Evolutionary conservation across 345 rosid species (phyloP).

Genomic region (Populus deltoides): DNA sequence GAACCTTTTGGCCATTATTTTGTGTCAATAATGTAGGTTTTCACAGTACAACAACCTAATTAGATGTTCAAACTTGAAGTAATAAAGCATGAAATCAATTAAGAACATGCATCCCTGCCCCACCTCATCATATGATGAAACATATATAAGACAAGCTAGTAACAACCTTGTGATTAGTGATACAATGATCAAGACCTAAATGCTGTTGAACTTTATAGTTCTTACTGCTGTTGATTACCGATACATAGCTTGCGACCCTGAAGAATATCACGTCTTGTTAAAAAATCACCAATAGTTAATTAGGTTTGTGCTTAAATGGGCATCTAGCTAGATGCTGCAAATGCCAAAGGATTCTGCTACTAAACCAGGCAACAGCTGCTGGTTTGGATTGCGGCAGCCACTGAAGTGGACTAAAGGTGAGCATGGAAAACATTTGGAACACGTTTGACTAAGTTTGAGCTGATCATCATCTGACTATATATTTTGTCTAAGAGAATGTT

Average conservation of each 20-base stretch:
- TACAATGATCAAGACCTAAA: background rate
- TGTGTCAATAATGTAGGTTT: too few species aligned
- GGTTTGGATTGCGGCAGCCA: background rate
- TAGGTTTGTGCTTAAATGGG: background rate
- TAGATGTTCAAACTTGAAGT: background rate
- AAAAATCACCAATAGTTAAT: background rate
- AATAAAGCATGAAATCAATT: background rate
- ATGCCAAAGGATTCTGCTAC: background rate
- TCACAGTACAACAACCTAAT: too few species aligned
- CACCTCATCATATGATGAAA: background rate
- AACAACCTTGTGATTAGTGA: background rate
- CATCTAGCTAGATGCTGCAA: background rate
- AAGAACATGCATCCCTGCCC: background rate
- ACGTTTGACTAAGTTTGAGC: background rate
- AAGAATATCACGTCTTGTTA: background rate
- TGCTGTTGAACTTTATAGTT: background rate
- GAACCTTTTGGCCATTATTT: slow-evolving; percentile 7
- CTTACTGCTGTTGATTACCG: background rate
- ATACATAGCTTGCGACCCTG: background rate
- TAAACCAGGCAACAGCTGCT: background rate
- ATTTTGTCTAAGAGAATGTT: background rate
- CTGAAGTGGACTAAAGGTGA: background rate
- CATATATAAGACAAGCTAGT: background rate
- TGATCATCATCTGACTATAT: background rate
- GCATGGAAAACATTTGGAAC: background rate